Conservation (phyloP, 495 filamentous ascomycete species). For the Aspergillus indologenus region DNA sequence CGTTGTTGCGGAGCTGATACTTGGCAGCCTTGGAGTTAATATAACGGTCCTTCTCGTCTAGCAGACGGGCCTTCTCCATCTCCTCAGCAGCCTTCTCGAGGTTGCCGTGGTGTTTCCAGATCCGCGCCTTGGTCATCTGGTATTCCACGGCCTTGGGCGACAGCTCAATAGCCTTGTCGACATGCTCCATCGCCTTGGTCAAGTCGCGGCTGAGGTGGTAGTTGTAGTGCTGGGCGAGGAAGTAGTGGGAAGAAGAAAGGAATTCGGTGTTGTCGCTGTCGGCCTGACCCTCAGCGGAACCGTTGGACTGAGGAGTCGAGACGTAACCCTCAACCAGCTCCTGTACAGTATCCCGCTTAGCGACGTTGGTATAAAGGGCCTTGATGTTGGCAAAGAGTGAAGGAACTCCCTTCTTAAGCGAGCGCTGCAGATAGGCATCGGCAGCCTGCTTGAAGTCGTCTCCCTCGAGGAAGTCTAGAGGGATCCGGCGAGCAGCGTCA, state of each 20-base stretch:
- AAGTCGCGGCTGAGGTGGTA: conserved; percentile 84
- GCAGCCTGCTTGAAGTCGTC: conserved; percentile 78
- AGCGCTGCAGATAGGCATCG: conserved; percentile 74
- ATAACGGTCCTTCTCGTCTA: conserved; percentile 89
- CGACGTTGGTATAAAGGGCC: conserved; percentile 71
- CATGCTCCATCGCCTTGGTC: conserved; percentile 72
- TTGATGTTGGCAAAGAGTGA: conserved; percentile 97
- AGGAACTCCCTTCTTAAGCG: conserved; percentile 94
- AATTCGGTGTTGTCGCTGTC: conserved; percentile 59
- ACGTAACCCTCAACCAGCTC: conserved; percentile 77
- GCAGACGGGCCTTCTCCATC: conserved; percentile 81
- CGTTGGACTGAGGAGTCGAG: conserved; percentile 45
- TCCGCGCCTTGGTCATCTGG: conserved; percentile 90
- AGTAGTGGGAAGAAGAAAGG: conserved; percentile 76
- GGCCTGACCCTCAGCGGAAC: conserved; percentile 34
- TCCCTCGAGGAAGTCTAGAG: conserved; percentile 84
- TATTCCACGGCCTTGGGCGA: conserved; percentile 82
- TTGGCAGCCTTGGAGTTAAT: conserved; percentile 99
- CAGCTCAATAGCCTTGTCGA: conserved; percentile 75
- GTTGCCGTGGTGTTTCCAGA: conserved; percentile 90
- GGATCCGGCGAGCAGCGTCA: conserved; percentile 82
- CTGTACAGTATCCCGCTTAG: conserved; percentile 73
- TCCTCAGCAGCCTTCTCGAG: conserved; percentile 72
- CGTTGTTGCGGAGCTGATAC: conserved; percentile 90
- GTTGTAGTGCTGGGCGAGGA: conserved; percentile 95